Evolutionary conservation across 2,329 filamentous ascomycete genomes (phyloP).

Genomic region (Hortaea sp.): DNA sequence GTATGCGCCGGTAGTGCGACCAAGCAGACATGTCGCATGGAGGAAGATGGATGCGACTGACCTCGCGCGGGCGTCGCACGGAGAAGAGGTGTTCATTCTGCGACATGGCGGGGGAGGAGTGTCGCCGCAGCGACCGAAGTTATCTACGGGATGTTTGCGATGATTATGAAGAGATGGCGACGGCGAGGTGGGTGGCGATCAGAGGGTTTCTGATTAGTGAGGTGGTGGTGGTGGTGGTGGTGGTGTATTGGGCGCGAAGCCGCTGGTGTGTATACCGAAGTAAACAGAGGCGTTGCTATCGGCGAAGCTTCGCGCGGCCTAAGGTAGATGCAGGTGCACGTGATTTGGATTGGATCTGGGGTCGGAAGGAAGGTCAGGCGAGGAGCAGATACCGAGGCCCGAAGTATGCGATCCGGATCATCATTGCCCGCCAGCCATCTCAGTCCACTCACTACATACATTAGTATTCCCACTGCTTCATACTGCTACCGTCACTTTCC

Average conservation of each 20-base stretch:
- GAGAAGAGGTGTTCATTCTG: slow-evolving; percentile 73
- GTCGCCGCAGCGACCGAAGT: background rate
- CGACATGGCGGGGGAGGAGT: slow-evolving; percentile 51
- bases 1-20: slow-evolving; percentile 4
- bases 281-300: background rate
- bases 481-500: too few relatives aligned
- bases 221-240: too few relatives aligned
- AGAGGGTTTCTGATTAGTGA: too few relatives aligned
- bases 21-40: background rate
- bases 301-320: too few relatives aligned
- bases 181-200: background rate
- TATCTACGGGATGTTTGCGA: too few relatives aligned
- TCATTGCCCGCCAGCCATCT: background rate
- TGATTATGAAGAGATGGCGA: background rate
- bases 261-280: background rate
- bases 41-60: slow-evolving; percentile 35
- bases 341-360: background rate
- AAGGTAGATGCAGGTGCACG: background rate
- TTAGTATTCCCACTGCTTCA: too few relatives aligned
- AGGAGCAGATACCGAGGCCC: slow-evolving; percentile 1
- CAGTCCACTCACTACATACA: too few relatives aligned
- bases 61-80: slow-evolving; percentile 83
- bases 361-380: background rate
- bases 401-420: too few relatives aligned
- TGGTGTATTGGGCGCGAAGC: too few relatives aligned